Evolutionary conservation across 2,329 filamentous ascomycete genomes (phyloP).

Genomic region (Epichloe brachyelytri): DNA sequence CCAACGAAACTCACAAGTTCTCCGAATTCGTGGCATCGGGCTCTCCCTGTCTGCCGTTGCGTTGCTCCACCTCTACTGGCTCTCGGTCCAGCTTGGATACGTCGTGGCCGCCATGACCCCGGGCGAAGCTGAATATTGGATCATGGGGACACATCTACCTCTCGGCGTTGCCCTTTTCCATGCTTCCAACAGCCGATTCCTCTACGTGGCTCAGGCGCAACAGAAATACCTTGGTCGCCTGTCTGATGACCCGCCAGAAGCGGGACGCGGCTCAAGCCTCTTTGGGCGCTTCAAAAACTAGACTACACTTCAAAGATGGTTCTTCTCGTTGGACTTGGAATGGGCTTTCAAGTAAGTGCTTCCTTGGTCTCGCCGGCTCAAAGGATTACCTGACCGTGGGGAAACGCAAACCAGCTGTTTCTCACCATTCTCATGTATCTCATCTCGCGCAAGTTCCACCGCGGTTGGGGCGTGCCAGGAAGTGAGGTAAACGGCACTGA

Average conservation of each 20-base stretch:
- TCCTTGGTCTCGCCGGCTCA: neutral
- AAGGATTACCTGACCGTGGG: neutral
- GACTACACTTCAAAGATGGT: slow-evolving; percentile 33
- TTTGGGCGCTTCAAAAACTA: slow-evolving; percentile 17
- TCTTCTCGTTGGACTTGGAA: slow-evolving; percentile 37
- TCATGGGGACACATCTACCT: slow-evolving; percentile 52
- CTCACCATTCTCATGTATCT: slow-evolving; percentile 46
- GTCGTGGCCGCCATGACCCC: slow-evolving; percentile 25
- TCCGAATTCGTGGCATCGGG: slow-evolving; percentile 26
- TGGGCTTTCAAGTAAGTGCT: slow-evolving; percentile 38
- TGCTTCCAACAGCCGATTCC: slow-evolving; percentile 46
- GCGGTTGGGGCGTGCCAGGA: slow-evolving; percentile 44
- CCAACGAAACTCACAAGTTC: slow-evolving; percentile 22
- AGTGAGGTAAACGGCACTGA: slow-evolving; percentile 40
- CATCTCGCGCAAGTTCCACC: slow-evolving; percentile 27
- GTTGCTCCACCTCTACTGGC: slow-evolving; percentile 29
- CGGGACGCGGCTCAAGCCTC: slow-evolving; percentile 12
- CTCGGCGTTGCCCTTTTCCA: slow-evolving; percentile 54
- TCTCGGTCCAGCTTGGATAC: slow-evolving; percentile 25
- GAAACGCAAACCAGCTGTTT: slow-evolving; percentile 31
- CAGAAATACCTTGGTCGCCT: slow-evolving; percentile 13
- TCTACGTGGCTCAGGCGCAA: slow-evolving; percentile 42
- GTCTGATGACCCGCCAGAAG: slow-evolving; percentile 1
- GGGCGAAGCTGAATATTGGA: slow-evolving; percentile 44
- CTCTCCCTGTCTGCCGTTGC: slow-evolving; percentile 26